phyloP scores from a whole-genome alignment of 2,329 filamentous ascomycete species.

The Hypoxylon sp. region DNA sequence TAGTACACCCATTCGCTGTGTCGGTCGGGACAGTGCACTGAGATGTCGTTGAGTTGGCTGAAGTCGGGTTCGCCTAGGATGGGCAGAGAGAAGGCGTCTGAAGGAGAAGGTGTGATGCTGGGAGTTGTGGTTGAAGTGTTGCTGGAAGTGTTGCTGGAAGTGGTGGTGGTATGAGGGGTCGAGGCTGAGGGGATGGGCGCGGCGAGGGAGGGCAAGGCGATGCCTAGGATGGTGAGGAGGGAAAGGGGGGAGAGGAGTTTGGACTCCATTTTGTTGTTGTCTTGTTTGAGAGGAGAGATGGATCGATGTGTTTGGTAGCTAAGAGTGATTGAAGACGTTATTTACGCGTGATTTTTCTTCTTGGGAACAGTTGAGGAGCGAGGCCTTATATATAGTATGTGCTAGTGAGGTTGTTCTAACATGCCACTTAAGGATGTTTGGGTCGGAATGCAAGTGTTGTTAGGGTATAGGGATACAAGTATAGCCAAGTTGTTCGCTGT shows the following conservation, averaged over 20 bases:
- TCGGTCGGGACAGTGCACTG: not conserved
- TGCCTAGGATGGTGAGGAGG: not conserved
- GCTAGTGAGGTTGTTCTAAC: not conserved
- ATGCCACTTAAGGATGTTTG: not conserved
- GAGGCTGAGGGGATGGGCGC: not conserved
- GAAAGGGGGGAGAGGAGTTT: not conserved
- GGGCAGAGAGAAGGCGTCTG: not conserved
- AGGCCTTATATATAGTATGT: not conserved
- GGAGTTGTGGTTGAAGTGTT: not conserved
- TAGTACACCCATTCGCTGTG: not conserved
- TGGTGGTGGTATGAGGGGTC: not conserved
- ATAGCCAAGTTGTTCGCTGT: not conserved
- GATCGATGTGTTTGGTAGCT: not conserved
- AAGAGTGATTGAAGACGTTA: not conserved
- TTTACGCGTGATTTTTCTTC: not conserved
- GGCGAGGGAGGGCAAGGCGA: too few relatives aligned
- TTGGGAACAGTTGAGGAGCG: not conserved
- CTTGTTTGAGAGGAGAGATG: not conserved
- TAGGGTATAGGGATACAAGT: not conserved
- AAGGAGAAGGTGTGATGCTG: not conserved
- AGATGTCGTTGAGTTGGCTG: not conserved
- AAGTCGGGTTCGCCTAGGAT: not conserved
- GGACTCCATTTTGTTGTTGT: not conserved
- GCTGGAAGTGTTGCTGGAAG: not conserved
- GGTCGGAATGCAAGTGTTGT: not conserved